A percentile compares a stretch with the other conserved stretches of the same genome.
Conservation (phyloP, 139 green algal genomes). For the Pleodorina starrii region DNA sequence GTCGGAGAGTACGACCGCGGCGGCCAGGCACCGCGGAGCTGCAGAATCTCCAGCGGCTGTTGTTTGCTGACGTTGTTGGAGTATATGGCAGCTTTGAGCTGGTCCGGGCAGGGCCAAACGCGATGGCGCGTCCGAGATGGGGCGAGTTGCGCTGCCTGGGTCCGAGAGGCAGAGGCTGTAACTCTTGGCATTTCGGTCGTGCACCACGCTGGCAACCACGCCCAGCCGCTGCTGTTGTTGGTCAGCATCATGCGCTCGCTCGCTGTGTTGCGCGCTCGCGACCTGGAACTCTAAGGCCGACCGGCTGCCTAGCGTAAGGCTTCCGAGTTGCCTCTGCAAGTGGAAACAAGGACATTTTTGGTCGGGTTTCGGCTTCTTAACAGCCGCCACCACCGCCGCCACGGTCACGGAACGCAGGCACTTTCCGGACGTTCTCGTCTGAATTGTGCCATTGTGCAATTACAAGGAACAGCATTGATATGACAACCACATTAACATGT, state of each 20-base stretch:
- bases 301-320: background rate
- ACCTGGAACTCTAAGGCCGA: slow-evolving; percentile 12
- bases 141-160: background rate
- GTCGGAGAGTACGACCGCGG: slow-evolving; percentile 13
- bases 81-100: slow-evolving; percentile 23
- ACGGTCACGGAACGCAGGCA: background rate
- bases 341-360: too few species aligned
- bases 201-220: slow-evolving; percentile 12
- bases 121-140: background rate
- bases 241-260: background rate
- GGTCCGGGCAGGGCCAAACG: background rate
- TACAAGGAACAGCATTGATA: too few species aligned
- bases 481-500: background rate
- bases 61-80: background rate
- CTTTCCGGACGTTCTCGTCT: too few species aligned
- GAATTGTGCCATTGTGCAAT: too few species aligned
- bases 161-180: slow-evolving; percentile 9
- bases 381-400: slow-evolving; percentile 6
- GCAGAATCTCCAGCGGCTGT: background rate
- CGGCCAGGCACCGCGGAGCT: too few species aligned
- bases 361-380: background rate
- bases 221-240: background rate
- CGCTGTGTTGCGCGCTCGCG: slow-evolving; percentile 2
- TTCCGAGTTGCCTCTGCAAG: slow-evolving; percentile 22
- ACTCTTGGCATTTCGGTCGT: background rate